Evolutionary conservation across 2,329 filamentous ascomycete species (phyloP), one percentile per base, ranked within the genome.

Genomic region (Simplicillium sp.): DNA sequence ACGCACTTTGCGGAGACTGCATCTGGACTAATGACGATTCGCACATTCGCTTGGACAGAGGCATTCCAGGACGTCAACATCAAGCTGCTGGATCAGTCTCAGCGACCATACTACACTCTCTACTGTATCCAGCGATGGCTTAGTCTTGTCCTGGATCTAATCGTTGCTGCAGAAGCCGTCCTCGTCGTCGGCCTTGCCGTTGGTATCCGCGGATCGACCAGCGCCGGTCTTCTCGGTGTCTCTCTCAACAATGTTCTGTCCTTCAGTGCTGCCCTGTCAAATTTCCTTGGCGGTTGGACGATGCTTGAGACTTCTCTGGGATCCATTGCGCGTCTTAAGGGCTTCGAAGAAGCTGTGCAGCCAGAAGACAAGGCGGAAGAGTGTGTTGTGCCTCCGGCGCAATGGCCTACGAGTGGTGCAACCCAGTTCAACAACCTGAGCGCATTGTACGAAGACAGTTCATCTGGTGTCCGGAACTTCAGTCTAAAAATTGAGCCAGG

Each of bases 91-190:
- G 65, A 73, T 43, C 50, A 53, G 12, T 71, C 68, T 1, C 71
- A 74, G 43, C 53, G 60, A 20, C 70, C 71, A 3, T 69, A 65
- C 39, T 75, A 75, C 43, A 58, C 71, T 2, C 56, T 74, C 12
- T 65, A 59, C 38, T 62, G 62, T n/a, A 61, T 73, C 11, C 71
- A 75, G 47, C 57, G 65, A 20, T 75, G 71, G 71, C 56, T 74
- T 1, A 64, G 55, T 1, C 52, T 75, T 1, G 64, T 68, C 1
- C 49, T 75, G 4, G 65, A 71, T 43, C 50, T 71, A 16, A 52
- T 70, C 3, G 48, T 50, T 17, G 39, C 38, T 11, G 44, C 39
- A 3, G 37, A 42, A 2, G 46, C 46, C 2, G 42, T 48, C 7
- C 39, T 48, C 2, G 41, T 48, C 4, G 44, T 46, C 2, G 57